A percentile compares a stretch with the other conserved stretches of the same genome.
phyloP scores from a whole-genome alignment of 108 stramenopile genomes.

The Cylindrotheca closterium region DNA sequence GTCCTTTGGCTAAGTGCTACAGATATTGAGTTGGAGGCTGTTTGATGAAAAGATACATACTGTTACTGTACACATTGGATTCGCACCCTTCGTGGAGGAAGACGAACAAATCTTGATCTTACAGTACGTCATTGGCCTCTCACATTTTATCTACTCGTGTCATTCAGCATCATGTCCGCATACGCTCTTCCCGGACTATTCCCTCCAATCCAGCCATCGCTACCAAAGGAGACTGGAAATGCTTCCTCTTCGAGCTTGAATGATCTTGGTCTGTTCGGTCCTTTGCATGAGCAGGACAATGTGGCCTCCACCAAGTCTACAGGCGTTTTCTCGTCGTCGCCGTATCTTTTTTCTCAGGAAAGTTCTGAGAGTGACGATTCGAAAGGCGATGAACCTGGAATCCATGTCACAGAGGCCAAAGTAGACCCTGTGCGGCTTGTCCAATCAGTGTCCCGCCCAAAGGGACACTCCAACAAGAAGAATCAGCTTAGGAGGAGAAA shows the following conservation, averaged over 20 bases:
- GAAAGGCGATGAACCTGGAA: constrained; percentile 10
- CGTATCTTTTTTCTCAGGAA: neutral
- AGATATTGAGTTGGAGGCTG: too few relatives aligned
- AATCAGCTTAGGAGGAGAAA: constrained; percentile 14
- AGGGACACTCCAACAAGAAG: constrained; percentile 20
- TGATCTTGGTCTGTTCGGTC: too few relatives aligned
- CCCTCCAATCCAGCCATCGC: constrained; percentile 12
- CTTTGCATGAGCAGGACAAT: neutral
- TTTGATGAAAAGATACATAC: too few relatives aligned
- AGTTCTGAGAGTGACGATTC: neutral
- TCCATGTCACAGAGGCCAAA: constrained; percentile 62
- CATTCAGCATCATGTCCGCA: constrained; percentile 45
- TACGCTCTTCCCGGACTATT: constrained; percentile 45
- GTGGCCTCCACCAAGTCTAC: neutral
- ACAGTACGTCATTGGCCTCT: too few relatives aligned
- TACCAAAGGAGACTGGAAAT: neutral
- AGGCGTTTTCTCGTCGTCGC: neutral
- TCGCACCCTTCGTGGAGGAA: too few relatives aligned
- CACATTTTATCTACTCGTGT: too few relatives aligned
- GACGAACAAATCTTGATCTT: too few relatives aligned
- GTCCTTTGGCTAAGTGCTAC: too few relatives aligned
- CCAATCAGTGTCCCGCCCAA: constrained; percentile 51
- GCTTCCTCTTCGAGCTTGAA: neutral
- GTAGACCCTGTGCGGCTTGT: constrained; percentile 62
- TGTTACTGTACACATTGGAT: too few relatives aligned